These are phyloP conservation scores for Tylopilus subfusipes DNA, from an alignment of 768 basidiomycete genomes.

Conservation along the genomic window DNA sequence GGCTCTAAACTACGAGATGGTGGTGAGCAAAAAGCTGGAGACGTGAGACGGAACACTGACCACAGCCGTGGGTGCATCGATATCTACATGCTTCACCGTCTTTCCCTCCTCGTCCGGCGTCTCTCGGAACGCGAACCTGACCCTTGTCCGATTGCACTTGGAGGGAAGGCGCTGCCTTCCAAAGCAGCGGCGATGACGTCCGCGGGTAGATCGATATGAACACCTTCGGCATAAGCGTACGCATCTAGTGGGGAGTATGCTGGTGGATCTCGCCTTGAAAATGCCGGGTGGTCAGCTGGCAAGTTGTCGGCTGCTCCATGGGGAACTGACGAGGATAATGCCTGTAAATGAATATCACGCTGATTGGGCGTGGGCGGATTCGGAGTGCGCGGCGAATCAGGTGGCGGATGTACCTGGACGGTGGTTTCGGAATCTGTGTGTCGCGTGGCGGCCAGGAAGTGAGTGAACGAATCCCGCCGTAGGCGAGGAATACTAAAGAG, in stretches of 20 bases:
- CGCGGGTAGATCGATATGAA: constrained; percentile 90
- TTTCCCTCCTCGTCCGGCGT: constrained; percentile 54
- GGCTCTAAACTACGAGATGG: constrained; percentile 12
- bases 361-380: constrained; percentile 85
- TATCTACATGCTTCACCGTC: constrained; percentile 23
- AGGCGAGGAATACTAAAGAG: constrained; percentile 73
- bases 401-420: constrained; percentile 71
- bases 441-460: constrained; percentile 54
- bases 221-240: constrained; percentile 79
- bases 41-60: constrained; percentile 9
- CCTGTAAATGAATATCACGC: constrained; percentile 78
- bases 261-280: constrained; percentile 68
- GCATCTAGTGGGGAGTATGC: constrained; percentile 88
- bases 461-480: constrained; percentile 63
- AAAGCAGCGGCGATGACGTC: constrained; percentile 89
- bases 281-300: constrained; percentile 28
- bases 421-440: constrained; percentile 63
- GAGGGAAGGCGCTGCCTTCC: constrained; percentile 67
- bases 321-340: constrained; percentile 32
- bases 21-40: constrained; percentile 1
- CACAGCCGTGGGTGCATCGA: constrained; percentile 5
- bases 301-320: constrained; percentile 23
- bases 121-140: constrained; percentile 49
- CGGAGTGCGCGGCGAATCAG: constrained; percentile 74
- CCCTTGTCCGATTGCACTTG: constrained; percentile 52